Evolutionary conservation across 2,329 filamentous ascomycete genomes (phyloP), one percentile per base, ranked within the genome.

Genomic region (Ascochyta rabiei): DNA sequence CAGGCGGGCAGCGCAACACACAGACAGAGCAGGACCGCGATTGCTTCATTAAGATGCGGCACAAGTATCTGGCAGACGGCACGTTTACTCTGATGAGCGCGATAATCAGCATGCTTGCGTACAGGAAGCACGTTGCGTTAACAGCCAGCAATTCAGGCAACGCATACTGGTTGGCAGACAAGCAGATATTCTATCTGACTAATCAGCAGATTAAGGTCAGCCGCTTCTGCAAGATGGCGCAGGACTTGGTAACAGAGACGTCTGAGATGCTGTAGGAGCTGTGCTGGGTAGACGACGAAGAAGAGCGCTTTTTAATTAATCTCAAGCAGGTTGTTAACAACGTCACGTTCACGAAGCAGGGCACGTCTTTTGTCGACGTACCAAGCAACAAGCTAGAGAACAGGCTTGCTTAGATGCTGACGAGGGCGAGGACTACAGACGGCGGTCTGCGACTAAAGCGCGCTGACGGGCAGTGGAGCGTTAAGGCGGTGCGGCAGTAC

Each of bases 11-110:
- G 38, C 37, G 54, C 7, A 44, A 61, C 10, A 38, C 52, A 12
- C 37, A 66, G 48, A 53, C 31, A 18, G 42, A 61, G 10, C 45
- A 50, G 16, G 60, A 66, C 35, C 18, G 18, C 9, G 18, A 33
- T 23, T 3, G 40, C 5, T 33, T 43, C 15, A 1, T 42, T 18
- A 15, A 9, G 6, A 31, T 19, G 39, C 39, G 39, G 39, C 24
- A 42, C 9, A 42, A 28, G 26, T 21, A 42, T 30, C 39, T 30
- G 19, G 39, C 24, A 31, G 26, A 42, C 7, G 24, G 39, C 24
- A 18, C 24, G n/a, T 42, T 42, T 24, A 42, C n/a, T 16, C 39
- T n/a, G 8, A 31, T 31, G 16, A 42, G 39, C 24, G 24, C 18
- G 39, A 42, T 42, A 18, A 43, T 33, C 1, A 31, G 26, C 28